phyloP scores from a whole-genome alignment of 345 rosid species.

The Bruguiera sexangula region DNA sequence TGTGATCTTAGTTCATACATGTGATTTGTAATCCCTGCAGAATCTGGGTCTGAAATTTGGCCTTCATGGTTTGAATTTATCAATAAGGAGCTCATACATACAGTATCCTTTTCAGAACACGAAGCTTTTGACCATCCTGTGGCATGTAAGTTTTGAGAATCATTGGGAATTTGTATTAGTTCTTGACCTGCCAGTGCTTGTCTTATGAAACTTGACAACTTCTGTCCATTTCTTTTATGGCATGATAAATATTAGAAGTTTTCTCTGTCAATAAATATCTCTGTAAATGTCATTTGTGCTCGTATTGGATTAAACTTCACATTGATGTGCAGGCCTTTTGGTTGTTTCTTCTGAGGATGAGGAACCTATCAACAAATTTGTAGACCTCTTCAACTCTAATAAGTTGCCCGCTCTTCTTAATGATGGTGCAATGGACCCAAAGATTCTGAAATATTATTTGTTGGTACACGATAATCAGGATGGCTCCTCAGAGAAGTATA shows the following conservation, averaged over 20 bases:
- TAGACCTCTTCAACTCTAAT: conserved; percentile 79
- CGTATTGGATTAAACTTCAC: conserved; percentile 1
- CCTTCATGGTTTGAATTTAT: conserved; percentile 88
- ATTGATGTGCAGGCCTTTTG: conserved; percentile 70
- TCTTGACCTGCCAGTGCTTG: neutral
- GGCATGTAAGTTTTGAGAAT: conserved; percentile 64
- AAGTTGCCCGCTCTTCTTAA: conserved; percentile 77
- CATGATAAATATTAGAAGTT: neutral
- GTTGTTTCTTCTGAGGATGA: conserved; percentile 92
- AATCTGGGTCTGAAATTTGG: conserved; percentile 58
- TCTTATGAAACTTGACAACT: neutral
- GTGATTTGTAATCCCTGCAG: conserved; percentile 39
- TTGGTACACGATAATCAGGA: conserved; percentile 93
- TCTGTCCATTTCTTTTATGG: conserved; percentile 7
- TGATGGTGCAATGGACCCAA: conserved; percentile 94
- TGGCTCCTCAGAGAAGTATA: conserved; percentile 72
- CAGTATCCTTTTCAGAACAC: conserved; percentile 80
- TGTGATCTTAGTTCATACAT: conserved; percentile 8
- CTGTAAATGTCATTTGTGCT: too few species aligned
- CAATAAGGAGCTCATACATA: conserved; percentile 69
- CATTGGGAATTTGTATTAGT: neutral
- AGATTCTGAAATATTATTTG: conserved; percentile 74
- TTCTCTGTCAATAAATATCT: too few species aligned
- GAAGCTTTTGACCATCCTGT: conserved; percentile 99
- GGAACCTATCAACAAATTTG: conserved; percentile 69